phyloP scores from a whole-genome alignment of 2,329 filamentous ascomycete species.

The Pestalotiopsis sp. region DNA sequence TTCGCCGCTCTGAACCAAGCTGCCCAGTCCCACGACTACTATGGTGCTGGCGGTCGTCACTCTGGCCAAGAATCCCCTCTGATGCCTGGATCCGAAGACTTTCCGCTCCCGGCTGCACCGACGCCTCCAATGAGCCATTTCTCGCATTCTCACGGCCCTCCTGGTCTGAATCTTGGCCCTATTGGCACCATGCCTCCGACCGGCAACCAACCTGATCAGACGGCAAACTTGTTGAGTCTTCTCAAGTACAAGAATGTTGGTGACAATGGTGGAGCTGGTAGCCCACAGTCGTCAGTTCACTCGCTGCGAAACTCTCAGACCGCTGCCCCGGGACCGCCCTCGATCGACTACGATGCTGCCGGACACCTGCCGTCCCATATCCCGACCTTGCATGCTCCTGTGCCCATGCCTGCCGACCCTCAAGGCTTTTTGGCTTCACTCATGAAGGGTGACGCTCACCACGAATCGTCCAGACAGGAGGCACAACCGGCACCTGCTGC shows the following conservation, averaged over 20 bases:
- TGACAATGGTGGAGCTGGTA: constrained; percentile 7
- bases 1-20: constrained; percentile 33
- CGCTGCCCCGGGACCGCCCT: constrained; percentile 26
- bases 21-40: constrained; percentile 18
- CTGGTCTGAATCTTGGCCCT: constrained; percentile 46
- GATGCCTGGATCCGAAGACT: constrained; percentile 31
- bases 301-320: constrained; percentile 33
- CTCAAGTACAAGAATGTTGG: constrained; percentile 56
- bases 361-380: constrained; percentile 25
- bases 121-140: constrained; percentile 46
- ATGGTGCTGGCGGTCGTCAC: constrained; percentile 30
- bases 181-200: constrained; percentile 48
- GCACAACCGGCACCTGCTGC: constrained; percentile 19
- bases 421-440: constrained; percentile 61
- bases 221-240: constrained; percentile 59
- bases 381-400: constrained; percentile 56
- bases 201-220: constrained; percentile 44
- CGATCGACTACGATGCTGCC: constrained; percentile 21
- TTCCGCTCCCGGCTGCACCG: constrained; percentile 45
- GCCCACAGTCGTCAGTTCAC: constrained; percentile 23
- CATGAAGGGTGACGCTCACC: constrained; percentile 59
- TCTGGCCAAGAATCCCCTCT: constrained; percentile 28
- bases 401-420: constrained; percentile 58
- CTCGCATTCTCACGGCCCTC: constrained; percentile 40
- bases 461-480: constrained; percentile 45